Base-by-base conservation (phyloP, 2,329 filamentous ascomycete genomes). In the Scleromitrula shiraiana region DNA sequence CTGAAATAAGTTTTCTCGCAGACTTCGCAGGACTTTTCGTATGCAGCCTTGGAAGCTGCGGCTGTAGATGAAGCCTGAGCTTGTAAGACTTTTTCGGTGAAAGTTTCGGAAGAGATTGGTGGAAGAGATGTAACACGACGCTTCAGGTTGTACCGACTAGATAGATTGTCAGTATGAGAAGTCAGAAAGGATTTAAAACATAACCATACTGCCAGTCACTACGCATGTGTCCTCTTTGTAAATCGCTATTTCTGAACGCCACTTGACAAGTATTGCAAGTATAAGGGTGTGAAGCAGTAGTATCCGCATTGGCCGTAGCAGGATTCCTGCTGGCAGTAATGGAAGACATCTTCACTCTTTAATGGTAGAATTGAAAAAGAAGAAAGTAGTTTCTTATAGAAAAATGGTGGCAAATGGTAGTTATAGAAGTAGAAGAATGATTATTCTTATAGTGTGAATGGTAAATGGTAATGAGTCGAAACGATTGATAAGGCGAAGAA, bases 231-330 rank as follows among this genome's bases (percentile, higher is more conserved):
- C 80, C 83, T 65, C 93, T 83, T 70, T 98, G 93, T 49, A 94
- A 76, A 64, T 97, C 91, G 66, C 87, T 89, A 64, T 88, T 89
- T 57, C 91, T 84, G 70, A 97, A 98, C 44, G 91, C 93, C 59
- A 98, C 90, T 66, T 95, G 88, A 65, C 93, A 98, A 50, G 90
- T 93, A 69, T 97, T 98, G 80, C 93, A 98, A 48, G 91, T 97
- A 70, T 91, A 98, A 2, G 93, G 91, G 65, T 96, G 88, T 22
- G 83, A 75, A 26, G 77, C 65, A 17, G 65, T 64, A 17, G 70
- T 56, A 44, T 63, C 62, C 51, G 56, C 23, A 22, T 52, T 41
- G 15, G 50, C 47, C 20, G 33, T 23, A 45, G 57, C 61, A 46
- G 57, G 56, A 40, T 53, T 48, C 50, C 70, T 65, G 58, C 61